Conservation (phyloP, 768 basidiomycete genomes). For the Dioszegia aurantiaca region DNA sequence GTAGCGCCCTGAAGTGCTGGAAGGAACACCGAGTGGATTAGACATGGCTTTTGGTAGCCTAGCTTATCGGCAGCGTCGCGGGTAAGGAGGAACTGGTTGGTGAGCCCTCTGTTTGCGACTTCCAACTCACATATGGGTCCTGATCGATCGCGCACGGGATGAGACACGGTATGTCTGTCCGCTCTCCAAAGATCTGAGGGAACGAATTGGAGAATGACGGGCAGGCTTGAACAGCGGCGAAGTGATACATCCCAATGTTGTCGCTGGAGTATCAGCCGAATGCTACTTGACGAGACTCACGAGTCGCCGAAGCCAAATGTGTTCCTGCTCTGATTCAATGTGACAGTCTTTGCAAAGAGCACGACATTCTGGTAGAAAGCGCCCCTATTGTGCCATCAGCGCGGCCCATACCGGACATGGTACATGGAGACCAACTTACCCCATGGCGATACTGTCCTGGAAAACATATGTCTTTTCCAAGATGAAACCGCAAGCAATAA, state of each 20-base stretch:
- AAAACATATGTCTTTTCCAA: conserved; percentile 94
- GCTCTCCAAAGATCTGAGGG: conserved; percentile 89
- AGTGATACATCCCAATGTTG: conserved; percentile 97
- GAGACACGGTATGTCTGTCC: conserved; percentile 78
- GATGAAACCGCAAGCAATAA: conserved; percentile 93
- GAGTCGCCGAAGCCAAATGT: conserved; percentile 96
- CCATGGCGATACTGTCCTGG: conserved; percentile 83
- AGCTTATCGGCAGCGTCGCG: conserved; percentile 91
- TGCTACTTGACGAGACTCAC: conserved; percentile 57
- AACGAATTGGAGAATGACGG: conserved; percentile 98
- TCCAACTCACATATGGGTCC: conserved; percentile 50
- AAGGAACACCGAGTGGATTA: conserved; percentile 95
- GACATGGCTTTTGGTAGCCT: conserved; percentile 89
- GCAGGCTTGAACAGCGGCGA: conserved; percentile 89
- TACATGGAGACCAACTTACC: conserved; percentile 45
- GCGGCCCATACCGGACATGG: background rate
- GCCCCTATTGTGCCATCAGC: conserved; percentile 60
- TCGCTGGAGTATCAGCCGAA: conserved; percentile 60
- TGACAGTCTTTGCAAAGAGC: conserved; percentile 86
- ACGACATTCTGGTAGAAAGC: conserved; percentile 92
- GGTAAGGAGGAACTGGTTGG: conserved; percentile 97
- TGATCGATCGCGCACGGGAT: conserved; percentile 99
- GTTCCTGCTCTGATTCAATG: conserved; percentile 86
- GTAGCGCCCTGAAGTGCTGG: conserved; percentile 96
- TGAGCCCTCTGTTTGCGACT: no score